Percentiles rank a stretch among this genome's conserved stretches.
These are phyloP conservation scores for Simplicillium sp. DNA, from an alignment of 2,329 filamentous ascomycete species.

Conservation along the genomic window DNA sequence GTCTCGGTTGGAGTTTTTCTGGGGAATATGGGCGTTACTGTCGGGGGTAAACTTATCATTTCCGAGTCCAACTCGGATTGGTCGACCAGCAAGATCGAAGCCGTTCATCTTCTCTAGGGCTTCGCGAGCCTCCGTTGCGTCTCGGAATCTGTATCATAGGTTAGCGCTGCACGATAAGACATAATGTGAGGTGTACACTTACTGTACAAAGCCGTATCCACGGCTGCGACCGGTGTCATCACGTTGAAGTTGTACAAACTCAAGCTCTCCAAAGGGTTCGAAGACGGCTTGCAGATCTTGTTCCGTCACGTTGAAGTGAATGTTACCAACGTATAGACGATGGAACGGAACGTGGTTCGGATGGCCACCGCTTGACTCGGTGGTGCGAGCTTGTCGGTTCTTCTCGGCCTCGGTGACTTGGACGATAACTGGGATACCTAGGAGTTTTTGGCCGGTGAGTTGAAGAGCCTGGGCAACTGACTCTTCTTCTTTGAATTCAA, in stretches of 20 bases:
- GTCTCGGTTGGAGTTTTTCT: slow-evolving; percentile 80
- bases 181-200: slow-evolving; percentile 29
- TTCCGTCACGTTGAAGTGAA: slow-evolving; percentile 98
- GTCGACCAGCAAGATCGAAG: slow-evolving; percentile 93
- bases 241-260: slow-evolving; percentile 95
- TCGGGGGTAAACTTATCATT: slow-evolving; percentile 99
- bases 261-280: slow-evolving; percentile 92
- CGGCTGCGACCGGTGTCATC: slow-evolving; percentile 85
- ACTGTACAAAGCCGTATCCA: slow-evolving; percentile 99
- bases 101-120: slow-evolving; percentile 99
- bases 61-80: slow-evolving; percentile 95
- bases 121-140: slow-evolving; percentile 84
- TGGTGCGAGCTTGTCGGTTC: slow-evolving; percentile 87
- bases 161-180: neutral
- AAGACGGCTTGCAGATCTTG: slow-evolving; percentile 93
- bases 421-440: slow-evolving; percentile 97
- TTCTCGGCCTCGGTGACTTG: slow-evolving; percentile 99
- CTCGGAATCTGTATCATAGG: slow-evolving; percentile 58
- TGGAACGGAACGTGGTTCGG: slow-evolving; percentile 90
- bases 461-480: slow-evolving; percentile 89
- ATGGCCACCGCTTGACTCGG: slow-evolving; percentile 58
- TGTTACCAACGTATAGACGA: slow-evolving; percentile 96
- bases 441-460: slow-evolving; percentile 95
- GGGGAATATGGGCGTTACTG: slow-evolving; percentile 83
- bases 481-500: slow-evolving; percentile 96